phyloP scores from a whole-genome alignment of 306 rosid species.

The Cucurbita pepo region DNA sequence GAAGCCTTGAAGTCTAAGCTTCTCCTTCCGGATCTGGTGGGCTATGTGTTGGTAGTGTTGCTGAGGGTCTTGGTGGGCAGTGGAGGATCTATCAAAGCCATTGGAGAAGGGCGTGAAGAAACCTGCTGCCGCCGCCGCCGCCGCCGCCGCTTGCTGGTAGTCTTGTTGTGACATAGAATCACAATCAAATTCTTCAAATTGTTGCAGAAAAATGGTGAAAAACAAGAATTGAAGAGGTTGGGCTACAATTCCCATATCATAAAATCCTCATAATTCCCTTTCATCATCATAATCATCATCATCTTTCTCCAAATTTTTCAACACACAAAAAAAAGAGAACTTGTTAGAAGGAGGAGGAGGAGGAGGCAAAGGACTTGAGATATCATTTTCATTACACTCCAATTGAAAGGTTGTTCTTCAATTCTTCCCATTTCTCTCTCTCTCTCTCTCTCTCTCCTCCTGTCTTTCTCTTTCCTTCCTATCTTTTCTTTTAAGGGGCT shows the following conservation, averaged over 20 bases:
- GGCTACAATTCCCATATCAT: neutral
- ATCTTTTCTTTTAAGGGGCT: constrained; percentile 19
- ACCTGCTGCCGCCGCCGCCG: neutral
- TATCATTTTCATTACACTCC: constrained; percentile 67
- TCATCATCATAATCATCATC: constrained; percentile 15
- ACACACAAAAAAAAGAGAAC: constrained; percentile 10
- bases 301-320: neutral
- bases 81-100: constrained; percentile 6
- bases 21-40: constrained; percentile 91
- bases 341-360: constrained; percentile 9
- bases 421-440: constrained; percentile 9
- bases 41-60: constrained; percentile 28
- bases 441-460: constrained; percentile 24
- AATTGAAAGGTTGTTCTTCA: constrained; percentile 45
- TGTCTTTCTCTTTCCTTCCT: constrained; percentile 48
- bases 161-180: constrained; percentile 18
- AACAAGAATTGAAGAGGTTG: too few relatives aligned
- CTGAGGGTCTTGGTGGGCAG: constrained; percentile 24
- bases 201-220: too few relatives aligned
- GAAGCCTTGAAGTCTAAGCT: constrained; percentile 50
- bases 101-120: constrained; percentile 8
- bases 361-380: constrained; percentile 23
- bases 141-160: neutral
- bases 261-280: neutral
- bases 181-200: too few relatives aligned